Percentiles rank a stretch among this genome's conserved stretches.
These are phyloP conservation scores for Penicillium malachiteum DNA, from an alignment of 495 filamentous ascomycete genomes.

Conservation along the genomic window DNA sequence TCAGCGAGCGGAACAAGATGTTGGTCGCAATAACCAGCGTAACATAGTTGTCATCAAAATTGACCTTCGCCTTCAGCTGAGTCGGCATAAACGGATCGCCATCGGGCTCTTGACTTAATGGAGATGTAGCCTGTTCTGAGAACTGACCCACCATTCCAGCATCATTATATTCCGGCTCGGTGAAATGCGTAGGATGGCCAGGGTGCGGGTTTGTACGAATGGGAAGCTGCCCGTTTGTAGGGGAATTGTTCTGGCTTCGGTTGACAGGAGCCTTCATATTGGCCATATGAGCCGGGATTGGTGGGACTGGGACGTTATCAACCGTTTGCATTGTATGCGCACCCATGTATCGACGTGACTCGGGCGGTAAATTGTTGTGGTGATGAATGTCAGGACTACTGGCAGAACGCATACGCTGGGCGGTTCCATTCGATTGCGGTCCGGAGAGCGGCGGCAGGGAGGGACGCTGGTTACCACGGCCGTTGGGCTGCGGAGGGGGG, in stretches of 20 bases:
- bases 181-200: slow-evolving; percentile 34
- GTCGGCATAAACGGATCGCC: slow-evolving; percentile 45
- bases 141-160: slow-evolving; percentile 24
- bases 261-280: slow-evolving; percentile 60
- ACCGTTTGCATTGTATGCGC: slow-evolving; percentile 63
- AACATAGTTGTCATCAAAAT: slow-evolving; percentile 77
- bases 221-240: slow-evolving; percentile 50
- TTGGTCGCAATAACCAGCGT: slow-evolving; percentile 91
- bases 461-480: slow-evolving; percentile 69
- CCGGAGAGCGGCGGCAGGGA: slow-evolving; percentile 76
- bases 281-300: slow-evolving; percentile 61
- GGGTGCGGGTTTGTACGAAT: slow-evolving; percentile 40
- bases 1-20: slow-evolving; percentile 87
- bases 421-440: slow-evolving; percentile 46
- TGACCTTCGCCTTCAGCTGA: slow-evolving; percentile 93
- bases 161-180: slow-evolving; percentile 42
- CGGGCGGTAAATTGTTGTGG: slow-evolving; percentile 36
- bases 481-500: slow-evolving; percentile 49
- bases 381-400: slow-evolving; percentile 69
- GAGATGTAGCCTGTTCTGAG: slow-evolving; percentile 40
- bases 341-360: slow-evolving; percentile 49
- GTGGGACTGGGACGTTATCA: slow-evolving; percentile 64
- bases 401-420: slow-evolving; percentile 64
- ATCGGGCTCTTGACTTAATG: slow-evolving; percentile 35
- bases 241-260: slow-evolving; percentile 67